phyloP scores from a whole-genome alignment of 208 protist species.

The Porcisia hertigi region DNA sequence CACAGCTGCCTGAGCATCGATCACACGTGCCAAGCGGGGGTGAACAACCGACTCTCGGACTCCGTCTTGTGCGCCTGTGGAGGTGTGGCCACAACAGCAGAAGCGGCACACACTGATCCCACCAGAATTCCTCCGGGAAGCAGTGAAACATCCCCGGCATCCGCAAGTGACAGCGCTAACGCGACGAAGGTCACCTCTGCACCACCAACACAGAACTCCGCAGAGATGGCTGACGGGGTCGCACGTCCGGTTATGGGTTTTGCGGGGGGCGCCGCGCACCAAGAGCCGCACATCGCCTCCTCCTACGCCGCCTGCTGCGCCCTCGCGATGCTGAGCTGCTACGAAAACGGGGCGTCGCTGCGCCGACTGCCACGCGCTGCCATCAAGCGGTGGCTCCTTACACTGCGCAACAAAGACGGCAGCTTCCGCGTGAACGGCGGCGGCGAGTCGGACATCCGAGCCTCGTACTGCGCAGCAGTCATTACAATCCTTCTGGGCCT shows the following conservation, averaged over 20 bases:
- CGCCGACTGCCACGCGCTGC: conserved; percentile 59
- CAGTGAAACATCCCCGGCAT: not conserved
- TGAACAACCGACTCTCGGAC: not conserved
- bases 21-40: conserved; percentile 17
- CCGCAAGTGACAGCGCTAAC: not conserved
- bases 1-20: conserved; percentile 53
- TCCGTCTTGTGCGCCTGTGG: not conserved
- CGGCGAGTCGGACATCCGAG: conserved; percentile 89
- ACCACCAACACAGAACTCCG: not conserved
- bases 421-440: conserved; percentile 85
- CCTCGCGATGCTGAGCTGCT: conserved; percentile 60
- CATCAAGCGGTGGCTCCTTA: conserved; percentile 87
- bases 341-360: conserved; percentile 28
- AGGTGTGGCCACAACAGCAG: not conserved
- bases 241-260: conserved; percentile 58
- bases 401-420: conserved; percentile 69
- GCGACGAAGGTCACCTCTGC: not conserved
- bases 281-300: conserved; percentile 80
- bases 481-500: conserved; percentile 72
- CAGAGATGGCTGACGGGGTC: not conserved
- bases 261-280: conserved; percentile 67
- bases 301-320: conserved; percentile 86
- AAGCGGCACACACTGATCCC: not conserved
- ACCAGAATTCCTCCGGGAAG: not conserved
- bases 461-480: conserved; percentile 85